A percentile compares a stretch with the other conserved stretches of the same genome.
Evolutionary conservation across 75 land plant species (phyloP).

Genomic region (Azolla pinnata): DNA sequence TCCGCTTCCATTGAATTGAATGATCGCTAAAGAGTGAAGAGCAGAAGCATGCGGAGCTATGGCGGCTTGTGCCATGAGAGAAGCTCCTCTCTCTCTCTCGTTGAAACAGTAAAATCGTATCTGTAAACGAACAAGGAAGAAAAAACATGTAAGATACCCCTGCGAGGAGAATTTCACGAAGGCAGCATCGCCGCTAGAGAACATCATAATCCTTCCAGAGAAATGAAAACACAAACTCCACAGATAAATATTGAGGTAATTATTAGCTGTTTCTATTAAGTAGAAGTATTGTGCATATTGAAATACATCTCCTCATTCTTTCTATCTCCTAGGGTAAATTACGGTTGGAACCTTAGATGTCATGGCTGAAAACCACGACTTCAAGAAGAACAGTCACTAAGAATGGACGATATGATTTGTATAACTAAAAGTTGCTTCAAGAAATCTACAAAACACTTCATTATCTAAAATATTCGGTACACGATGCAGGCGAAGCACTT

Average conservation of each 20-base stretch:
- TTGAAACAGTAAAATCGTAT: slow-evolving; percentile 27
- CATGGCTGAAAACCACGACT: too few species aligned
- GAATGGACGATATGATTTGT: too few species aligned
- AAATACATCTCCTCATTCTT: too few species aligned
- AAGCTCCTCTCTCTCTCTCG: slow-evolving; percentile 16
- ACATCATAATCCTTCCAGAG: background rate
- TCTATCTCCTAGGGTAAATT: too few species aligned
- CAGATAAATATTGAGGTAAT: background rate
- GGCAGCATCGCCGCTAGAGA: background rate
- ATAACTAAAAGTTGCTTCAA: too few species aligned
- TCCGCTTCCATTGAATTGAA: slow-evolving; percentile 35
- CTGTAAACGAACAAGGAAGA: slow-evolving; percentile 8
- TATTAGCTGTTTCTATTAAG: background rate
- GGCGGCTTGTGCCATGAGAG: slow-evolving; percentile 28
- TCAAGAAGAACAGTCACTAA: too few species aligned
- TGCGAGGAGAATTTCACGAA: too few species aligned
- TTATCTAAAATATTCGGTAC: background rate
- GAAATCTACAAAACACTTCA: too few species aligned
- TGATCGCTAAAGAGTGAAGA: slow-evolving; percentile 23
- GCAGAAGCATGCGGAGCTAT: slow-evolving; percentile 26
- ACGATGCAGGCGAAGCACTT: background rate
- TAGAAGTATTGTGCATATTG: too few species aligned
- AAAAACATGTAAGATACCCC: too few species aligned
- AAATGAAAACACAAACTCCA: background rate
- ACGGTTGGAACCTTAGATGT: too few species aligned